Evolutionary conservation across 495 filamentous ascomycete species (phyloP).

Genomic region (Lichina pygmaea): DNA sequence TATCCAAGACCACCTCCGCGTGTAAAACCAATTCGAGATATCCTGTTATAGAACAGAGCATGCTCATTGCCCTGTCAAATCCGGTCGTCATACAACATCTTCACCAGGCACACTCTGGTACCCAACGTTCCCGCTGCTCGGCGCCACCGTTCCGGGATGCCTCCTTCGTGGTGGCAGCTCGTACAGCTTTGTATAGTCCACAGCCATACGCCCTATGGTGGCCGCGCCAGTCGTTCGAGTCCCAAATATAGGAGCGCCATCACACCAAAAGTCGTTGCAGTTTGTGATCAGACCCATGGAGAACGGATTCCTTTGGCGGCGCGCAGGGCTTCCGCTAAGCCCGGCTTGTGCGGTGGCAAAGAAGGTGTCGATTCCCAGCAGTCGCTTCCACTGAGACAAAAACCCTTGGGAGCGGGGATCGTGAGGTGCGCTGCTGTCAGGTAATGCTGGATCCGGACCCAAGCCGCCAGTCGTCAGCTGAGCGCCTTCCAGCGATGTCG

Average conservation of each 20-base stretch:
- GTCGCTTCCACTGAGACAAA: conserved; percentile 49
- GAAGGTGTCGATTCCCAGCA: conserved; percentile 79
- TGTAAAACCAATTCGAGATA: no score
- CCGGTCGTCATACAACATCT: no score
- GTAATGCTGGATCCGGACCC: conserved; percentile 11
- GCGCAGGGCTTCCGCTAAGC: conserved; percentile 19
- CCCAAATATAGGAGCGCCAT: conserved; percentile 59
- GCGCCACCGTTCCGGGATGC: conserved; percentile 10
- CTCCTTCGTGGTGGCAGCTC: conserved; percentile 48
- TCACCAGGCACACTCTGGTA: no score
- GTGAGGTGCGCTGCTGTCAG: conserved; percentile 11
- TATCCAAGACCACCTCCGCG: no score
- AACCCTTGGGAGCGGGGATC: conserved; percentile 27
- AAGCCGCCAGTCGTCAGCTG: conserved; percentile 25
- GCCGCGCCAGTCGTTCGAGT: conserved; percentile 43
- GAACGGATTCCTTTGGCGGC: conserved; percentile 49
- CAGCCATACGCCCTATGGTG: conserved; percentile 44
- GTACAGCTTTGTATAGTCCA: conserved; percentile 80
- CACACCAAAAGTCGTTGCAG: conserved; percentile 91
- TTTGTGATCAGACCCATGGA: conserved; percentile 58
- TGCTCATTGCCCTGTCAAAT: no score
- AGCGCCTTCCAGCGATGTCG: conserved; percentile 36
- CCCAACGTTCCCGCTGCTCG: no score
- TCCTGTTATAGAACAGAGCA: no score
- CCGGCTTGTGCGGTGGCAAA: conserved; percentile 53